Conservation (phyloP, 2,329 filamentous ascomycete species). For the Salinomyces thailandicus region DNA sequence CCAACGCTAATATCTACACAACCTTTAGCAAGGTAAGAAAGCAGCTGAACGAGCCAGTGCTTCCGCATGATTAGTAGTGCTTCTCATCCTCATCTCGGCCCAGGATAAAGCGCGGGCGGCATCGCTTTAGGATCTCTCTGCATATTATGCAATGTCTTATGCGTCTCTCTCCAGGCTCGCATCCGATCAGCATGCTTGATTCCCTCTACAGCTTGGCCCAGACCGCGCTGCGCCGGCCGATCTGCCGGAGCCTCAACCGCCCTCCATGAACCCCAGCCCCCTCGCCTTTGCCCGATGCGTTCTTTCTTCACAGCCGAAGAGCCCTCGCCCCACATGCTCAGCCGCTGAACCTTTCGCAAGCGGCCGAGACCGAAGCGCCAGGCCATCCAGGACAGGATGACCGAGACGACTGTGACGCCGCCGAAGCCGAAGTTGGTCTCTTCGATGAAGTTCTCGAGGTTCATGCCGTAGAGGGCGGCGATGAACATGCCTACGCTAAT, state of each 20-base stretch:
- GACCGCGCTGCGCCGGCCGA: slow-evolving; percentile 7
- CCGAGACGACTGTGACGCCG: slow-evolving; percentile 60
- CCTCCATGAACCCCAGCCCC: slow-evolving; percentile 22
- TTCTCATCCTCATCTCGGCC: neutral
- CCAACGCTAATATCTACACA: neutral
- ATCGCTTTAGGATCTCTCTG: slow-evolving; percentile 3
- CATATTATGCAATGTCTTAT: slow-evolving; percentile 7
- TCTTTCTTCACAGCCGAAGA: slow-evolving; percentile 12
- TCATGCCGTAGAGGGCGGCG: slow-evolving; percentile 99
- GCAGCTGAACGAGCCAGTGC: neutral
- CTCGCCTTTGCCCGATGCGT: slow-evolving; percentile 6
- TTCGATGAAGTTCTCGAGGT: slow-evolving; percentile 96
- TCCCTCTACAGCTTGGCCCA: slow-evolving; percentile 19
- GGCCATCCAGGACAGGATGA: slow-evolving; percentile 62
- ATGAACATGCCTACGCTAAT: slow-evolving; percentile 89
- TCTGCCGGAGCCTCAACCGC: slow-evolving; percentile 14
- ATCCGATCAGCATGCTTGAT: slow-evolving; percentile 19
- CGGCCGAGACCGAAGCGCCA: slow-evolving; percentile 76
- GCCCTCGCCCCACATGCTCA: slow-evolving; percentile 69
- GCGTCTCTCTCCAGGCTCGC: slow-evolving; percentile 16
- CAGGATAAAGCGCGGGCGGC: slow-evolving; percentile 1
- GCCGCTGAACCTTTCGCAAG: slow-evolving; percentile 73
- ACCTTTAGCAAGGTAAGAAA: neutral
- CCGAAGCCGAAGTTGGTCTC: slow-evolving; percentile 81
- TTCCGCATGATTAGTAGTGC: neutral